Percentiles rank a stretch among this genome's conserved stretches.
Conservation (phyloP, 139 green algal genomes). For the Desmodesmus armatus region DNA sequence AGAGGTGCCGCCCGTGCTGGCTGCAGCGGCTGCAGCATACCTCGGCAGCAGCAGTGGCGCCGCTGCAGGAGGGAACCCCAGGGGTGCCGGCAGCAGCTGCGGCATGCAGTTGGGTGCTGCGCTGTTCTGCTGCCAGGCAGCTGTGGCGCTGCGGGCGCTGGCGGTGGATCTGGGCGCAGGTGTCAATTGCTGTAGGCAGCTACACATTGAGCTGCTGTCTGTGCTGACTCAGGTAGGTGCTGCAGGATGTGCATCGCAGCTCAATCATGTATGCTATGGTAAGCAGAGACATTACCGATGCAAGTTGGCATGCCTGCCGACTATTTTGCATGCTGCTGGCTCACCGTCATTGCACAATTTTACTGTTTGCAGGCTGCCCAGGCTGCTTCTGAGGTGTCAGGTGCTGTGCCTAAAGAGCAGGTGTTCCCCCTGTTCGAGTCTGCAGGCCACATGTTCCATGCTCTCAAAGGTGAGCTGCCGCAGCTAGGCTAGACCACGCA, state of each 20-base stretch:
- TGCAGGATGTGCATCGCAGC: too few relatives aligned
- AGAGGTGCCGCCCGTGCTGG: too few relatives aligned
- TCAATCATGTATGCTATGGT: too few relatives aligned
- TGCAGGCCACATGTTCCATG: constrained; percentile 21
- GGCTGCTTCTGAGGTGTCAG: constrained; percentile 36
- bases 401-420: constrained; percentile 58
- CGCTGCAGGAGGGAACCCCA: too few relatives aligned
- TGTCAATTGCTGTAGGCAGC: constrained; percentile 5
- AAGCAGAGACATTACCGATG: too few relatives aligned
- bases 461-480: constrained; percentile 2
- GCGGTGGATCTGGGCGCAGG: constrained; percentile 2
- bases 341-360: too few relatives aligned
- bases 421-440: constrained; percentile 66
- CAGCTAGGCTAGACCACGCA: too few relatives aligned
- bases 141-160: background rate
- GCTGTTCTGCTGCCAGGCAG: constrained; percentile 33
- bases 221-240: background rate
- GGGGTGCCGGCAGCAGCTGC: background rate
- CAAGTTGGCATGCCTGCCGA: too few relatives aligned
- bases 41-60: background rate
- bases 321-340: too few relatives aligned
- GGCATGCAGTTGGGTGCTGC: background rate
- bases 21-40: too few relatives aligned
- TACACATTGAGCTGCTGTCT: background rate
- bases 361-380: background rate